phyloP scores from a whole-genome alignment of 257 asterid species.

The Solanum dulcamara region DNA sequence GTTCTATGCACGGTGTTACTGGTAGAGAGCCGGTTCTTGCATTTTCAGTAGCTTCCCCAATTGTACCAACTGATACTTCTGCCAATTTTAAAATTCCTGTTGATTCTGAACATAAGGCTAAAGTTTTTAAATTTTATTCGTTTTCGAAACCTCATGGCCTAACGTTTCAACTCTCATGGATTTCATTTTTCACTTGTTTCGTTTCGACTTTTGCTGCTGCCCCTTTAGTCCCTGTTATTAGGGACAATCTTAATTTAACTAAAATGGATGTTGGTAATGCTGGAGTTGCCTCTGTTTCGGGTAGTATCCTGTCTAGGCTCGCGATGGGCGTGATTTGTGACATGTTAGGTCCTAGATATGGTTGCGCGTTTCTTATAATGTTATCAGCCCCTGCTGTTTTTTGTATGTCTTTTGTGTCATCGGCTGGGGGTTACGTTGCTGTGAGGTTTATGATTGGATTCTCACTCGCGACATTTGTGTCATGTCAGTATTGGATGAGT shows the following conservation, averaged over 20 bases:
- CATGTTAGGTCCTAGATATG: constrained; percentile 20
- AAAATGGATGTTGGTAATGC: constrained; percentile 20
- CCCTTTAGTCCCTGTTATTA: constrained; percentile 18
- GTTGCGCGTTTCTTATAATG: constrained; percentile 20
- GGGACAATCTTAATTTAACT: constrained; percentile 17
- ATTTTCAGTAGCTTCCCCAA: constrained; percentile 21
- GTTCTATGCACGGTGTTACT: constrained; percentile 68
- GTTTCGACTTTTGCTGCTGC: constrained; percentile 24
- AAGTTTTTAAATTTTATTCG: constrained; percentile 10
- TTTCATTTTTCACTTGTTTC: constrained; percentile 15
- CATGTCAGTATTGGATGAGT: constrained; percentile 15
- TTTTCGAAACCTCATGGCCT: constrained; percentile 20
- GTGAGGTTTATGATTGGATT: constrained; percentile 24
- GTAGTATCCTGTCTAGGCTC: constrained; percentile 21
- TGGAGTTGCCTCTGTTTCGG: constrained; percentile 24
- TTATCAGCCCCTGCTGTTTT: constrained; percentile 17
- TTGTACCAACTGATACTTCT: constrained; percentile 13
- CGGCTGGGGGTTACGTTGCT: constrained; percentile 15
- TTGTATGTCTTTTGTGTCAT: constrained; percentile 23
- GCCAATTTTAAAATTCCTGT: constrained; percentile 17
- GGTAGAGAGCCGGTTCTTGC: constrained; percentile 44
- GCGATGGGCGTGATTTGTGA: constrained; percentile 22
- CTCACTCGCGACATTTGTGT: constrained; percentile 17
- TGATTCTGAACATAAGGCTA: constrained; percentile 23
- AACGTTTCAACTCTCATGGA: constrained; percentile 21